Percentiles rank a stretch among this genome's conserved stretches.
phyloP scores from a whole-genome alignment of 345 rosid genomes.

The Arabidopsis suecica region DNA sequence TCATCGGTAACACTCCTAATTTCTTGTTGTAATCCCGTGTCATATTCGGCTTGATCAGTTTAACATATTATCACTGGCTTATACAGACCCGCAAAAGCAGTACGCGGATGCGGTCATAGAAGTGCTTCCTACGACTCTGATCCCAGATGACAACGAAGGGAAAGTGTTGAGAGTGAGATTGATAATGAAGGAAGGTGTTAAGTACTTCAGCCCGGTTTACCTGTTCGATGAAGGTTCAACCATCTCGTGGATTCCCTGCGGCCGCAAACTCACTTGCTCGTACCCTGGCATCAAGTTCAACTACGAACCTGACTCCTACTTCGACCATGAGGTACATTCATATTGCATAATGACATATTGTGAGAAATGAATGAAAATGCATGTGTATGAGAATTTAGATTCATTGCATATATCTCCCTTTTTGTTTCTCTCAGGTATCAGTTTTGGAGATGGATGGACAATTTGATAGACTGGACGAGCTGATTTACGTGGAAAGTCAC shows the following conservation, averaged over 20 bases:
- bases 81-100: constrained; percentile 94
- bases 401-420: not conserved
- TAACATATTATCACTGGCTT: not conserved
- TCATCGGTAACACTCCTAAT: constrained; percentile 63
- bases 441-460: constrained; percentile 97
- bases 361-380: not conserved
- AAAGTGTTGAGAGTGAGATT: constrained; percentile 87
- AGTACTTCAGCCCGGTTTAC: constrained; percentile 85
- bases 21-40: not conserved
- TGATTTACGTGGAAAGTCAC: constrained; percentile 94
- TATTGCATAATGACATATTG: not conserved
- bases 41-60: not conserved
- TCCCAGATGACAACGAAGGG: constrained; percentile 92
- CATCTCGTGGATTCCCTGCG: constrained; percentile 93
- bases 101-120: constrained; percentile 93
- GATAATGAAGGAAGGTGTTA: constrained; percentile 96
- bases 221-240: constrained; percentile 96
- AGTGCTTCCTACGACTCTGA: constrained; percentile 85
- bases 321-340: constrained; percentile 68
- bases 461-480: constrained; percentile 94
- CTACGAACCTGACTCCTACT: constrained; percentile 85
- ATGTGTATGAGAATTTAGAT: not conserved
- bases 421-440: constrained; percentile 63
- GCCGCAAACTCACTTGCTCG: constrained; percentile 94
- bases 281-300: constrained; percentile 96